Conservation (phyloP, 495 filamentous ascomycete genomes). For the Aspergillus bertholletiae region DNA sequence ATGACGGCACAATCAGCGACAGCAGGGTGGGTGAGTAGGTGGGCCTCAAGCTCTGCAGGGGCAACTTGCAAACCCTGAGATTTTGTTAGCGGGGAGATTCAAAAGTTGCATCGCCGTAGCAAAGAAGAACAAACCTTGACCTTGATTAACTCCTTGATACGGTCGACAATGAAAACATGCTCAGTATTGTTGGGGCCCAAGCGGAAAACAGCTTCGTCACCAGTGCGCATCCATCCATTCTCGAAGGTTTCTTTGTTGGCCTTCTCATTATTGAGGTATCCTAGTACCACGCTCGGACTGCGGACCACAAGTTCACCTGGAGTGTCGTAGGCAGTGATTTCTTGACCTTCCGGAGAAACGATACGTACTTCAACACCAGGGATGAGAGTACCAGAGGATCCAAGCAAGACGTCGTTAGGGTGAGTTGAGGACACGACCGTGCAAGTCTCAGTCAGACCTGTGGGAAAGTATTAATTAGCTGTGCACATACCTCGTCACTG, state of each 20-base stretch:
- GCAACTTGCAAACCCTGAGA: slow-evolving; percentile 81
- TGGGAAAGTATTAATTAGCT: slow-evolving; percentile 12
- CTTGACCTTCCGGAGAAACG: slow-evolving; percentile 67
- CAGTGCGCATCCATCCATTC: slow-evolving; percentile 80
- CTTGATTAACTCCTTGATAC: slow-evolving; percentile 93
- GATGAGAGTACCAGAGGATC: slow-evolving; percentile 69
- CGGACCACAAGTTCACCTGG: slow-evolving; percentile 79
- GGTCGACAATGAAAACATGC: slow-evolving; percentile 80
- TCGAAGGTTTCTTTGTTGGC: slow-evolving; percentile 78
- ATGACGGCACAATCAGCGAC: slow-evolving; percentile 87
- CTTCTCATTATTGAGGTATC: slow-evolving; percentile 81
- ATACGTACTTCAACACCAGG: slow-evolving; percentile 67
- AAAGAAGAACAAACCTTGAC: slow-evolving; percentile 63
- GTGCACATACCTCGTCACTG: not conserved
- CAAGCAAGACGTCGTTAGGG: slow-evolving; percentile 64
- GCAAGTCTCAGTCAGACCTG: slow-evolving; percentile 76
- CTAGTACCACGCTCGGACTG: slow-evolving; percentile 72
- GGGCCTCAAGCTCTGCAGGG: slow-evolving; percentile 86
- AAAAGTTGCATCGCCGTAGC: not conserved
- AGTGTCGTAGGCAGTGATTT: slow-evolving; percentile 71
- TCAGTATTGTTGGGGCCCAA: slow-evolving; percentile 62
- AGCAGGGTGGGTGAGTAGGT: slow-evolving; percentile 74
- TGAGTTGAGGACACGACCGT: slow-evolving; percentile 69
- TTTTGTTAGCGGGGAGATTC: not conserved
- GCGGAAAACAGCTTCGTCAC: slow-evolving; percentile 75